phyloP scores from a whole-genome alignment of 345 rosid genomes.

The Dovyalis caffra region DNA sequence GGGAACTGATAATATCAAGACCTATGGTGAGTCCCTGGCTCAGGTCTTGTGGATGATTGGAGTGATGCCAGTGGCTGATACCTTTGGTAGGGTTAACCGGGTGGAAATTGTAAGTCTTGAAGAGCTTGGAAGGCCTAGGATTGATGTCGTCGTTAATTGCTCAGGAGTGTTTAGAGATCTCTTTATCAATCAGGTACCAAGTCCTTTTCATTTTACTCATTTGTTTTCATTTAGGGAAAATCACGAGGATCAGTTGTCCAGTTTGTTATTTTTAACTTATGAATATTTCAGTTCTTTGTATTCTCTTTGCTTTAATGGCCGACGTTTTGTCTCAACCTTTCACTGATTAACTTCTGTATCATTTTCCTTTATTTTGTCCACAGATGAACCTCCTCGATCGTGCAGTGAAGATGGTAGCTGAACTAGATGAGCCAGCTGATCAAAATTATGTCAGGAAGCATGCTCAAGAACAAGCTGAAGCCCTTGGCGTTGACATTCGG shows the following conservation, averaged over 20 bases:
- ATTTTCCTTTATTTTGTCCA: background rate
- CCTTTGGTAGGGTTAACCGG: conserved; percentile 88
- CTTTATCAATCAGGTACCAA: conserved; percentile 84
- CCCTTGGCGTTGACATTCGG: conserved; percentile 71
- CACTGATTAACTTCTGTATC: background rate
- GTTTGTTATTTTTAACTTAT: background rate
- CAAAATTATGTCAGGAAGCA: conserved; percentile 89
- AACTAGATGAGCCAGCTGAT: conserved; percentile 85
- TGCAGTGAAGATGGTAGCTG: conserved; percentile 97
- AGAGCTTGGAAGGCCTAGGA: conserved; percentile 97
- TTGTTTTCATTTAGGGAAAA: background rate
- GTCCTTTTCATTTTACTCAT: background rate
- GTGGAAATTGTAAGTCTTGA: conserved; percentile 90
- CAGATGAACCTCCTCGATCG: conserved; percentile 99
- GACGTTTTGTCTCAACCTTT: background rate
- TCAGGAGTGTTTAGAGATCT: conserved; percentile 98
- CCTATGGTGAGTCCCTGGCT: conserved; percentile 94
- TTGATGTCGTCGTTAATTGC: conserved; percentile 97
- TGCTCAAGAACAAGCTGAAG: conserved; percentile 81
- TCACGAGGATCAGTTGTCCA: background rate
- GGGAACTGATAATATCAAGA: conserved; percentile 99
- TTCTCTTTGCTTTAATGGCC: background rate
- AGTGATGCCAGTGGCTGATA: conserved; percentile 81
- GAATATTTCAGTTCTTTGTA: background rate
- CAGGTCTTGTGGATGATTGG: conserved; percentile 99